Conservation (phyloP, 345 rosid genomes). For the Eucalyptus curtisii region DNA sequence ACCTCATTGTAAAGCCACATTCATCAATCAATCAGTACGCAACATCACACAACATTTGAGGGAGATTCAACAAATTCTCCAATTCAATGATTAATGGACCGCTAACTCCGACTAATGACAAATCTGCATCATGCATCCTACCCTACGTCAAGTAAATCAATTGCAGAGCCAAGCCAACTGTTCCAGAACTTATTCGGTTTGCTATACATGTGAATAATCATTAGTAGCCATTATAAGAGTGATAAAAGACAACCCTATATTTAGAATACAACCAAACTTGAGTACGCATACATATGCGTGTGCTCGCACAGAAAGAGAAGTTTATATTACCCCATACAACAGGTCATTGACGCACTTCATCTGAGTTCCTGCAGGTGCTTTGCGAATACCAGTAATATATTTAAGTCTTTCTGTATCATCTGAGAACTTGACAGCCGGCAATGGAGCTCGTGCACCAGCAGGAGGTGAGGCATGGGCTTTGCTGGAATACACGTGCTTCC, state of each 20-base stretch:
- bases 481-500: slow-evolving; percentile 10
- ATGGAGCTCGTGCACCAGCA: slow-evolving; percentile 9
- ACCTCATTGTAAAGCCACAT: not conserved
- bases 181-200: not conserved
- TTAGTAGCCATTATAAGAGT: not conserved
- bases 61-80: not conserved
- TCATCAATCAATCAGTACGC: not conserved
- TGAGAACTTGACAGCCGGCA: slow-evolving; percentile 52
- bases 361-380: slow-evolving; percentile 75
- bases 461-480: slow-evolving; percentile 15
- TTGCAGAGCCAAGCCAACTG: not conserved
- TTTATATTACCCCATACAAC: slow-evolving; percentile 20
- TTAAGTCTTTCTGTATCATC: slow-evolving; percentile 69
- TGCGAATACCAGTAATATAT: slow-evolving; percentile 34
- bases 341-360: slow-evolving; percentile 75
- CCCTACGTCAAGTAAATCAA: not conserved
- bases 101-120: not conserved
- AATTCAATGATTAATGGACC: not conserved
- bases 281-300: not conserved
- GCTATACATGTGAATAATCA: not conserved
- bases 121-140: not conserved
- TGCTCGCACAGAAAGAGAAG: not conserved
- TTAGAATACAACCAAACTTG: not conserved
- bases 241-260: not conserved
- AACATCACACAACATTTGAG: not conserved